These are phyloP conservation scores for Amanita polypyramis DNA, from an alignment of 768 basidiomycete species.

Conservation along the genomic window DNA sequence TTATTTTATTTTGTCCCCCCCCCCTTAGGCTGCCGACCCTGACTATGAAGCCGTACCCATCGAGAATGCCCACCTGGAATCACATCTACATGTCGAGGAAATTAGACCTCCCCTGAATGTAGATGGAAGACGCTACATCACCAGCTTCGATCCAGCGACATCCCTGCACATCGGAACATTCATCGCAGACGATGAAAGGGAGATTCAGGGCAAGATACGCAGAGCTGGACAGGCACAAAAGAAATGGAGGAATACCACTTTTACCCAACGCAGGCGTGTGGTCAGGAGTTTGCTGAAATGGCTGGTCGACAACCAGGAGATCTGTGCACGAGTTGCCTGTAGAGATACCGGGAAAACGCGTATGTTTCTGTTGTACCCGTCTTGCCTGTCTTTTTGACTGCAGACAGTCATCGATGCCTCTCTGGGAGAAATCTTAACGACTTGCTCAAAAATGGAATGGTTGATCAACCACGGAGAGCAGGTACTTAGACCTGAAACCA, in stretches of 20 bases:
- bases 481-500: conserved; percentile 60
- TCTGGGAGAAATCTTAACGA: conserved; percentile 91
- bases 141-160: conserved; percentile 87
- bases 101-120: conserved; percentile 40
- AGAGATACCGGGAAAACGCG: conserved; percentile 94
- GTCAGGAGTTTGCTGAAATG: conserved; percentile 83
- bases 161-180: conserved; percentile 71
- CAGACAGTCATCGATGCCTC: conserved; percentile 81
- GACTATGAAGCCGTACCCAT: conserved; percentile 47
- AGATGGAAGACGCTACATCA: conserved; percentile 59
- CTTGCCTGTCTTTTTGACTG: not conserved
- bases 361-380: conserved; percentile 25
- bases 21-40: conserved; percentile 42
- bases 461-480: conserved; percentile 77
- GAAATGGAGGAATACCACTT: conserved; percentile 66
- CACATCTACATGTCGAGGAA: conserved; percentile 47
- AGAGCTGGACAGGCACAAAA: conserved; percentile 57
- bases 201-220: conserved; percentile 66
- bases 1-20: conserved; percentile 1
- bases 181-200: conserved; percentile 60
- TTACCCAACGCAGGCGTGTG: conserved; percentile 71
- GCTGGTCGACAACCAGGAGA: conserved; percentile 86
- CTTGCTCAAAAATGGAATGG: conserved; percentile 92
- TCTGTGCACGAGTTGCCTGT: conserved; percentile 79
- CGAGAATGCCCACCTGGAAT: conserved; percentile 45